phyloP scores from a whole-genome alignment of 768 basidiomycete species.

The Pulveroboletus sp. region DNA sequence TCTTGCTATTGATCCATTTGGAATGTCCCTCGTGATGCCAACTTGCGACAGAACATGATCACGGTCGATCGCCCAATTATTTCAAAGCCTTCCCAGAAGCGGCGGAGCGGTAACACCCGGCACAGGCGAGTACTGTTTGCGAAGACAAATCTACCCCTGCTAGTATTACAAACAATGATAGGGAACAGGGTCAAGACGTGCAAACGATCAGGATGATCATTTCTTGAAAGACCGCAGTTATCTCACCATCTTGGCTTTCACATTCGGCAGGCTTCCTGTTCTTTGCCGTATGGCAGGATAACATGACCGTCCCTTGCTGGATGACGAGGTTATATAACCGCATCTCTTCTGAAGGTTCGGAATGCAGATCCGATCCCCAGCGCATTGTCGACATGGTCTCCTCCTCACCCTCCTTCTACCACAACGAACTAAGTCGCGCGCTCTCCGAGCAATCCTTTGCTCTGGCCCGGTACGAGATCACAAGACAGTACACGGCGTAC shows the following conservation, averaged over 20 bases:
- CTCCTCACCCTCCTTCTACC: slow-evolving; percentile 25
- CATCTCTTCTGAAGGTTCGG: slow-evolving; percentile 5
- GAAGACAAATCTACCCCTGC: slow-evolving; percentile 8
- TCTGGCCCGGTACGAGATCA: slow-evolving; percentile 43
- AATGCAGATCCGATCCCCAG: slow-evolving; percentile 17
- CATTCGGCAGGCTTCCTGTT: slow-evolving; percentile 10
- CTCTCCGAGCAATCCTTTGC: slow-evolving; percentile 58
- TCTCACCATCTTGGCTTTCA: slow-evolving; percentile 9
- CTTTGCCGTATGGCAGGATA: slow-evolving; percentile 8
- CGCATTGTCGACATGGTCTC: slow-evolving; percentile 15
- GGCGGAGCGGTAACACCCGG: slow-evolving; percentile 11
- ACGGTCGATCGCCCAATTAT: slow-evolving; percentile 4
- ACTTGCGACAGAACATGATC: slow-evolving; percentile 5
- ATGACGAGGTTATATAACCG: slow-evolving; percentile 27
- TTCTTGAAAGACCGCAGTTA: slow-evolving; percentile 15
- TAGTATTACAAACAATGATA: slow-evolving; percentile 18
- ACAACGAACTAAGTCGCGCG: slow-evolving; percentile 49
- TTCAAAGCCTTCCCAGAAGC: slow-evolving; percentile 2
- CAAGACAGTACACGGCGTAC: slow-evolving; percentile 33
- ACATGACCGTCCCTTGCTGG: slow-evolving; percentile 27
- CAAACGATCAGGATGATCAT: slow-evolving; percentile 19
- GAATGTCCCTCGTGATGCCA: slow-evolving; percentile 13
- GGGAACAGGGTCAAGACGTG: slow-evolving; percentile 26
- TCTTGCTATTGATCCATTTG: background rate
- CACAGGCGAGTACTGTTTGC: background rate